A percentile compares a stretch with the other conserved stretches of the same genome.
These are phyloP conservation scores for Cardamine occulta DNA, from an alignment of 345 rosid species.

Conservation along the genomic window DNA sequence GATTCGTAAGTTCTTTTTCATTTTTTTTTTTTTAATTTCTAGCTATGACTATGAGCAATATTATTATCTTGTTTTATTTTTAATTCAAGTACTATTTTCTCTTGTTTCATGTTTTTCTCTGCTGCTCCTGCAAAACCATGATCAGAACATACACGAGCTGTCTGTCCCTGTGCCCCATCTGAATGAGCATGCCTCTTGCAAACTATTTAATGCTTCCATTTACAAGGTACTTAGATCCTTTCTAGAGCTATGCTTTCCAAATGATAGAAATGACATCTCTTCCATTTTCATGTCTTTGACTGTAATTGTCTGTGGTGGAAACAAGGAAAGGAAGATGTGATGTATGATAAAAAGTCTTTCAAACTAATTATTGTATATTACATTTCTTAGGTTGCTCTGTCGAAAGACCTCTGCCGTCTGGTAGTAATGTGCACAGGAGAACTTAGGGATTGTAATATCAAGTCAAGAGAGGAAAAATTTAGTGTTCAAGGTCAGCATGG, in stretches of 20 bases:
- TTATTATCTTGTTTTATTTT: neutral
- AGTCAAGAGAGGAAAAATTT: constrained; percentile 44
- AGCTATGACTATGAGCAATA: neutral
- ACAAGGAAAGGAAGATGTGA: constrained; percentile 3
- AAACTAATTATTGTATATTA: constrained; percentile 18
- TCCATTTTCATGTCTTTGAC: neutral
- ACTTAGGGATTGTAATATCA: constrained; percentile 54
- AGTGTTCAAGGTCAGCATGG: constrained; percentile 55
- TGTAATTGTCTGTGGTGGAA: constrained; percentile 4
- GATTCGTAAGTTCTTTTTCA: neutral
- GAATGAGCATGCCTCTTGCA: constrained; percentile 49
- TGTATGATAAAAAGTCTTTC: constrained; percentile 7
- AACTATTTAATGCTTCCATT: constrained; percentile 61
- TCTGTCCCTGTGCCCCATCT: constrained; percentile 49
- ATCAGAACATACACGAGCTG: constrained; percentile 78
- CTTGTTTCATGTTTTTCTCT: constrained; percentile 28
- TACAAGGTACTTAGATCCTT: constrained; percentile 55
- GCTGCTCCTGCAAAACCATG: constrained; percentile 34
- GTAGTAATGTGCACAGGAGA: constrained; percentile 82
- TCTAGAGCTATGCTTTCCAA: constrained; percentile 20
- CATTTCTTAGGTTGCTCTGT: constrained; percentile 72
- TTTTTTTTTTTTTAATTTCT: neutral
- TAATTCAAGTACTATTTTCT: constrained; percentile 1
- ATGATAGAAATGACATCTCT: constrained; percentile 5
- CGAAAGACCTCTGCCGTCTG: constrained; percentile 85